Evolutionary conservation across 1,139 yeast genomes (phyloP), one percentile per base, ranked within the genome.

Genomic region (Pichia cactophila): DNA sequence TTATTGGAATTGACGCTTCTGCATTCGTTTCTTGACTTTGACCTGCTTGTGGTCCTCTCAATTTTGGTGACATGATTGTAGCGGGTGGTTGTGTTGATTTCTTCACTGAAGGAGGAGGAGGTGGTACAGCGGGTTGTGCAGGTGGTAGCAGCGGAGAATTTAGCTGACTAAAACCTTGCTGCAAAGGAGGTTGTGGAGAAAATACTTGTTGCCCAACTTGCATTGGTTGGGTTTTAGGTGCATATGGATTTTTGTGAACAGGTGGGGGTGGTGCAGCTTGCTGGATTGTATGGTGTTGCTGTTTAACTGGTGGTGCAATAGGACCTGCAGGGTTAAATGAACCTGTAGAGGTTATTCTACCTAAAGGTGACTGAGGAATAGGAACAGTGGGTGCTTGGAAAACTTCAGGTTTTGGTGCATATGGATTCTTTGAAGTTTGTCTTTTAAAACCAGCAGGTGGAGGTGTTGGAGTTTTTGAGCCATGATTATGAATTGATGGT

Each of bases 381-480:
- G 54, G 53, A n/a, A 54, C 53, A 11, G 43, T 56, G 14, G 54
- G 49, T 7, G 63, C 61, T 36, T 56, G 59, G 10, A 48, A 46
- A 23, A 51, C 55, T 41, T 55, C 61, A 4, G 60, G 56, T 35
- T 60, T 62, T 43, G 67, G 66, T 35, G 64, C 63, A 50, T 63
- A 63, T 16, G 66, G 66, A 42, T 63, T 54, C 48, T 59, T 55
- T 10, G 54, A 41, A 7, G 37, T 7, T 2, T 38, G n/a, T 1
- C 53, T 37, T 7, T 51, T 31, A 12, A 47, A 48, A 12, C 44
- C 29, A 8, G 20, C 14, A 4, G 51, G 42, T 17, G 56, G 49
- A 26, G 56, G 49, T 39, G 52, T 37, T 33, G 53, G 47, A 17
- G 50, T 44, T 51, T 55, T 43, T 55, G 52, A 37, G 43, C 36